Base-by-base conservation (phyloP, 345 rosid species). In the Turritis glabra region DNA sequence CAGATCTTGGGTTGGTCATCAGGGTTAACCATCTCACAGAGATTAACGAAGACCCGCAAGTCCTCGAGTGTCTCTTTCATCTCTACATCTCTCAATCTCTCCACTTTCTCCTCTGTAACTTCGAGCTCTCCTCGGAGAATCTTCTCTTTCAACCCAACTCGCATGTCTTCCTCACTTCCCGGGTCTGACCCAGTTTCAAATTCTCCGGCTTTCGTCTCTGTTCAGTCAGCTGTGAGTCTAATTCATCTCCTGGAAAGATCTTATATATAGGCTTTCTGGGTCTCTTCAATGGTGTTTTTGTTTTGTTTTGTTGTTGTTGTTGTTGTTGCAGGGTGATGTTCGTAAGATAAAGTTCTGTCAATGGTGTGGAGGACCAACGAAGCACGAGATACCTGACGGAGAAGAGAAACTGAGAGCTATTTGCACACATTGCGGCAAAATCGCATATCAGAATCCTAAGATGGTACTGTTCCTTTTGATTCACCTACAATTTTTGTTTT, bases 331-430 rank as follows among this genome's bases (percentile, higher is more conserved):
- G 97, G 92, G 86, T 0, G 84, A 77, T 80, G 87, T 57, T 18
- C 84, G 79, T 48, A 95, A 76, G 83, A 88, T 90, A 71, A 90
- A 85, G 63, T 95, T 92, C 71, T 95, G 99, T 76, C 99, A 92
- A 81, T 90, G 91, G 96, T 95, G 99, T 82, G 97, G 99, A 67
- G 97, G 96, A 29, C 81, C 84, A n/a, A 88, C 93, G 15, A 95
- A 92, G 81, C 89, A 92, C 77, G 99, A 85, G 63, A 81, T 92
- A 32, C 99, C 97, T 40, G 82, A 86, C 35, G 97, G 97, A 43
- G 99, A 95, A 77, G 97, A 95, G 85, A 95, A 88, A 81, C 62
- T 80, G 66, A 81, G 97, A 82, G 96, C 97, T 64, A 88, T 92
- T 74, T 95, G 99, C 79, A 86, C 89, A 9, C 79, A 80, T 40